Percentiles rank a stretch among this genome's conserved stretches.
Conservation (phyloP, 1,139 yeast species). For the Meyerozyma guilliermondii region DNA sequence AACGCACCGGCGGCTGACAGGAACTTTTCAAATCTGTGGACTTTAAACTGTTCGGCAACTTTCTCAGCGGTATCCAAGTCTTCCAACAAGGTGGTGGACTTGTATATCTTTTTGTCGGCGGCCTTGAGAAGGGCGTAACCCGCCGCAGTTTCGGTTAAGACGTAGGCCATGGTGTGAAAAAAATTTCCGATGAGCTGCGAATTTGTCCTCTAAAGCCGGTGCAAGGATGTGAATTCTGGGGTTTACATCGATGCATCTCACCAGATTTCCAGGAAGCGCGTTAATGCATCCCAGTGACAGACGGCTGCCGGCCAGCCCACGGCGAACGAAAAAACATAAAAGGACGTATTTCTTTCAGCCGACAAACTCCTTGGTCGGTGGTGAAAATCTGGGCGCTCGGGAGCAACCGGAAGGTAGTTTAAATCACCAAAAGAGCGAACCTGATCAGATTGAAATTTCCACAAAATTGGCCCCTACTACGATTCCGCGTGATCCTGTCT, state of each 20-base stretch:
- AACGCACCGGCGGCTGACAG: slow-evolving; percentile 92
- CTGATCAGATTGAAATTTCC: background rate
- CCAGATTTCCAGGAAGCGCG: background rate
- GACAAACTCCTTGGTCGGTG: slow-evolving; percentile 15
- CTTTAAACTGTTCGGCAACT: slow-evolving; percentile 75
- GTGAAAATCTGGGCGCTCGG: background rate
- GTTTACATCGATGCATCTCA: background rate
- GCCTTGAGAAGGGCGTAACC: slow-evolving; percentile 98
- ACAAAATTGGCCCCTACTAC: background rate
- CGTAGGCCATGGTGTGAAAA: slow-evolving; percentile 66
- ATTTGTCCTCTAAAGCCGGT: slow-evolving; percentile 8
- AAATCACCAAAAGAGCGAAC: slow-evolving; percentile 1
- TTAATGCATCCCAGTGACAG: background rate
- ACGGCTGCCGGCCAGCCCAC: slow-evolving; percentile 1
- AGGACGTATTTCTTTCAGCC: slow-evolving; percentile 38
- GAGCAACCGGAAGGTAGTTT: background rate
- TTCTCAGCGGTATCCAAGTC: slow-evolving; percentile 83
- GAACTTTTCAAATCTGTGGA: slow-evolving; percentile 93
- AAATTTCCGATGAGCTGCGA: slow-evolving; percentile 10
- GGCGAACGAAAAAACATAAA: slow-evolving; percentile 18
- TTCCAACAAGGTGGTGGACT: slow-evolving; percentile 66
- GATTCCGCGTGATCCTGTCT: slow-evolving; percentile 2
- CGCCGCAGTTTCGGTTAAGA: slow-evolving; percentile 96
- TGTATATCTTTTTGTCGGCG: slow-evolving; percentile 93
- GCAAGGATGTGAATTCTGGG: background rate